Evolutionary conservation across 352 stramenopile genomes (phyloP), one percentile per base, ranked within the genome.

Genomic region (Globisporangium yorkense): DNA sequence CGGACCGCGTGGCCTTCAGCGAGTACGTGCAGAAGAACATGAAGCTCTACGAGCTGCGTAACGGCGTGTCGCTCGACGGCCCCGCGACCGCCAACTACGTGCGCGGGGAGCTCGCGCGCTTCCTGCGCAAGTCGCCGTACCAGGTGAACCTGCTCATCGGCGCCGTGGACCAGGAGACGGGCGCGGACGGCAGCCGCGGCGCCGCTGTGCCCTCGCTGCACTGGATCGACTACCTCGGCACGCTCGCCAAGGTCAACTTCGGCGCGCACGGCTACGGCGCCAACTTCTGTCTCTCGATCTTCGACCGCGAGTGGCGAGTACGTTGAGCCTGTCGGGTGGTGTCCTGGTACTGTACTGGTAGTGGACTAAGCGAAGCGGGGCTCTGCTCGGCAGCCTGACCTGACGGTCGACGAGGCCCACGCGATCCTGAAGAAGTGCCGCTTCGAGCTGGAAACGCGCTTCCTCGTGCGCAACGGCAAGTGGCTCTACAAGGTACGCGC

Each of bases 11-110:
- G 16, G 80, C 73, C 44, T 96, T 96, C 58, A 70, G 76, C 61
- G 87, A 96, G 64, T 96, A 94, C 68, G 70, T 96, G 33, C 84
- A 94, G 67, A 96, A 96, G 75, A 96, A 96, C 74, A 87, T 94
- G 75, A 96, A 96, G 77, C 78, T 96, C 6, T 94, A 96, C 62
- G 84, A 96, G 63, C 70, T 96, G 66, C 84, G 82, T 65, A 93
- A 94, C 62, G 87, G 84, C 52, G 84, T 96, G 60, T 80, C 79
- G 66, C 80, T 96, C 43, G 82, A 89, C 62, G 84, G 84, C 4
- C 66, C 81, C 4, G 81, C 84, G 41, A 89, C 87, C 0, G 87
- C 87, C 58, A 94, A 92, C 69, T 96, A 84, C 58, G 79, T 96
- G 63, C 87, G 87, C 31, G 70, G 71, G 8, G 84, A 96, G 56